Evolutionary conservation across 148 eudicot species (phyloP).

Genomic region (Chenopodium berlandieri): DNA sequence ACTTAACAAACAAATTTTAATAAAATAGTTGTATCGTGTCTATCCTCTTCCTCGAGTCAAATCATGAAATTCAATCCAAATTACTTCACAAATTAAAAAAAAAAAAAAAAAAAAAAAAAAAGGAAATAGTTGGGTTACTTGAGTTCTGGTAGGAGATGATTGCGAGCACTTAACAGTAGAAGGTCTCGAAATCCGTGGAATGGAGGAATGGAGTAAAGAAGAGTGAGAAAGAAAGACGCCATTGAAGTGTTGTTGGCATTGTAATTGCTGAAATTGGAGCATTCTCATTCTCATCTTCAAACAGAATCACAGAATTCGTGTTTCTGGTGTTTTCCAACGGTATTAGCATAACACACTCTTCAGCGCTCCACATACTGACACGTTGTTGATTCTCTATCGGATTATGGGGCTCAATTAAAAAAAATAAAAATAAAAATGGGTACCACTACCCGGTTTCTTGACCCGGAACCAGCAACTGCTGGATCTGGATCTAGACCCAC

Average conservation of each 20-base stretch:
- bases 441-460: too few species aligned
- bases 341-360: not conserved
- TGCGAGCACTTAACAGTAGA: constrained; percentile 18
- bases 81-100: not conserved
- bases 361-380: constrained; percentile 7
- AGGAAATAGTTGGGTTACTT: constrained; percentile 17
- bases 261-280: constrained; percentile 19
- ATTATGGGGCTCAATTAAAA: not conserved
- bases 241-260: constrained; percentile 20
- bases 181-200: not conserved
- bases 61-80: not conserved
- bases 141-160: constrained; percentile 27
- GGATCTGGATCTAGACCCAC: too few species aligned
- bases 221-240: constrained; percentile 18
- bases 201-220: not conserved
- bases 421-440: too few species aligned
- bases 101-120: not conserved
- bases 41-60: too few species aligned
- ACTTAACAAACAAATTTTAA: too few species aligned
- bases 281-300: constrained; percentile 8
- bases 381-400: constrained; percentile 5
- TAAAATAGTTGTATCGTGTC: too few species aligned
- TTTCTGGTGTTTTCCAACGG: not conserved
- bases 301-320: not conserved
- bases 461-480: too few species aligned